phyloP scores from a whole-genome alignment of 2,329 filamentous ascomycete species.

The Hypoxylon sp. region DNA sequence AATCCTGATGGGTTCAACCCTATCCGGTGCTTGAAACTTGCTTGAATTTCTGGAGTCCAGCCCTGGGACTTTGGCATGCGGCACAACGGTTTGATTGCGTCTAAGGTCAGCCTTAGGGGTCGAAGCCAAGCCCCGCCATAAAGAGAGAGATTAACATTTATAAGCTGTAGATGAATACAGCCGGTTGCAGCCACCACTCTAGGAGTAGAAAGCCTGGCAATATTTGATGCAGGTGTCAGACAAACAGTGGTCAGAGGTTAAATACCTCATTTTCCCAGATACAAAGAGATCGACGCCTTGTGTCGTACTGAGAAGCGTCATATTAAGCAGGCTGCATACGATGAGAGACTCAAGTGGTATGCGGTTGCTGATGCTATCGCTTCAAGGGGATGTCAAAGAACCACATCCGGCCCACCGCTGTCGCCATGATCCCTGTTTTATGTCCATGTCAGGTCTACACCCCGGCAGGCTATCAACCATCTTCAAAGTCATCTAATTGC shows the following conservation, averaged over 20 bases:
- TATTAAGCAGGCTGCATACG: background rate
- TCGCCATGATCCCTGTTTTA: slow-evolving; percentile 6
- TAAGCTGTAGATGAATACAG: background rate
- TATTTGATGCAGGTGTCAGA: background rate
- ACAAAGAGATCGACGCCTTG: background rate
- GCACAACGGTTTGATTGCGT: background rate
- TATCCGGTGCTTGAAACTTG: background rate
- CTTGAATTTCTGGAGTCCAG: background rate
- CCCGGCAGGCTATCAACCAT: background rate
- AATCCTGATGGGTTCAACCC: background rate
- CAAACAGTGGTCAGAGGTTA: background rate
- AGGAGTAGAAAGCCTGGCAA: background rate
- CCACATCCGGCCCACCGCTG: background rate
- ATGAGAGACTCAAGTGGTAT: slow-evolving; percentile 1
- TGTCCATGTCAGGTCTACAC: background rate
- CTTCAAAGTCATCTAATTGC: background rate
- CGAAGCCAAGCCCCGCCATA: background rate
- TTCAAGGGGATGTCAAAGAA: background rate
- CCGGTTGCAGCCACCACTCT: background rate
- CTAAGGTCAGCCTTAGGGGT: background rate
- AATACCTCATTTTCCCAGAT: background rate
- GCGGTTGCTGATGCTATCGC: background rate
- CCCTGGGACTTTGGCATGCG: background rate
- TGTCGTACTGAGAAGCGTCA: background rate
- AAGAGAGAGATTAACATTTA: background rate